Conservation (phyloP, 768 basidiomycete species). For the Russula ochroleuca region DNA sequence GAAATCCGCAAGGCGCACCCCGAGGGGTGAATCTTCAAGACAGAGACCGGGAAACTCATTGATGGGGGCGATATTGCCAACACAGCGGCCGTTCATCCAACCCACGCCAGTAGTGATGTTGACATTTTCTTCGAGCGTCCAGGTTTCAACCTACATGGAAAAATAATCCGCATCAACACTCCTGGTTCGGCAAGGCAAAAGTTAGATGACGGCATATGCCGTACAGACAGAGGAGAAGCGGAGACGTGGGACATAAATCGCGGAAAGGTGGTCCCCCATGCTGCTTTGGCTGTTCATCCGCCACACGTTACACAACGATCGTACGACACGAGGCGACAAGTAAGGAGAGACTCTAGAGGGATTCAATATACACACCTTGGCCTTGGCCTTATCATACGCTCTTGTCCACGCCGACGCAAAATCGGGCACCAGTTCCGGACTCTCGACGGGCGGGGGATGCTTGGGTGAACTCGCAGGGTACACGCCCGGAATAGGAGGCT, state of each 20-base stretch:
- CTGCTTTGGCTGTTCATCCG: too few relatives aligned
- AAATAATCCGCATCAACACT: neutral
- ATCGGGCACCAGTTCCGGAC: slow-evolving; percentile 45
- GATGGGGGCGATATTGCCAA: slow-evolving; percentile 58
- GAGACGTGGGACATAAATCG: too few relatives aligned
- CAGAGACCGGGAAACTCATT: slow-evolving; percentile 64
- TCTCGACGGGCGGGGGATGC: slow-evolving; percentile 49
- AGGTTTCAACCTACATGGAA: slow-evolving; percentile 12
- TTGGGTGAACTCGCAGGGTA: slow-evolving; percentile 54
- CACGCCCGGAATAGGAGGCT: slow-evolving; percentile 47
- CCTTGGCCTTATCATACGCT: slow-evolving; percentile 58
- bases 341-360: neutral
- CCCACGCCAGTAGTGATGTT: slow-evolving; percentile 34
- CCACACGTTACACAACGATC: neutral
- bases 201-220: neutral
- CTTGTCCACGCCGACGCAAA: slow-evolving; percentile 51
- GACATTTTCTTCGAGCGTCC: slow-evolving; percentile 27
- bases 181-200: neutral
- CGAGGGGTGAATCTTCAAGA: slow-evolving; percentile 71
- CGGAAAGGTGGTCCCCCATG: too few relatives aligned
- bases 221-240: too few relatives aligned
- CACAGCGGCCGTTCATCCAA: slow-evolving; percentile 58
- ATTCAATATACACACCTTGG: slow-evolving; percentile 18
- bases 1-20: slow-evolving; percentile 66
- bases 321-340: too few relatives aligned